These are phyloP conservation scores for Cynara cardunculus DNA, from an alignment of 129 eudicot genomes.

Conservation along the genomic window DNA sequence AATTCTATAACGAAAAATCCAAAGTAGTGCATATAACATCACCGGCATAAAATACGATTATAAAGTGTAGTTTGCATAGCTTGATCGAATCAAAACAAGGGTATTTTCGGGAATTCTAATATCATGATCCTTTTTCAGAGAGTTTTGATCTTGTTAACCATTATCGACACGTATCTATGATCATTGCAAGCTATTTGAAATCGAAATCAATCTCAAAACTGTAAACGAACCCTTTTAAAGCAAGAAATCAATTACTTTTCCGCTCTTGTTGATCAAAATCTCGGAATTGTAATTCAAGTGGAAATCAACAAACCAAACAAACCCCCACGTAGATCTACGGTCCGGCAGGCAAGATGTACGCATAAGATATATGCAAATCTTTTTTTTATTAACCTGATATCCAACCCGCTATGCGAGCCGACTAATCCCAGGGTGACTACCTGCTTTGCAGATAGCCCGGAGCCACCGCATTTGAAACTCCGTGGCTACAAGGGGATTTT, in stretches of 20 bases:
- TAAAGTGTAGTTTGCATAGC: neutral
- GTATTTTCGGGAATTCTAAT: conserved; percentile 1
- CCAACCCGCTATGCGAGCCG: too few relatives aligned
- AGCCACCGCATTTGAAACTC: too few relatives aligned
- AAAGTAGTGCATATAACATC: neutral
- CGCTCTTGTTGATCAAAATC: neutral
- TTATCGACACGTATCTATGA: conserved; percentile 3
- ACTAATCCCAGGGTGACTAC: too few relatives aligned
- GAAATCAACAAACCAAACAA: conserved; percentile 1
- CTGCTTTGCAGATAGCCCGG: too few relatives aligned
- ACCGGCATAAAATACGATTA: neutral
- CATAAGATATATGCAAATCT: neutral
- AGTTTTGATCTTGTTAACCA: neutral
- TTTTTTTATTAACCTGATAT: too few relatives aligned
- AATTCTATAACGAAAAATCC: neutral
- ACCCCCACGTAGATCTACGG: neutral
- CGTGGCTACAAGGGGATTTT: too few relatives aligned
- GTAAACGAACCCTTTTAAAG: neutral
- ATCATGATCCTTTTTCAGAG: neutral
- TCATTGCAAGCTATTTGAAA: conserved; percentile 1
- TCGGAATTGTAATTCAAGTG: neutral
- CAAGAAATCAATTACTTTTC: conserved; percentile 3
- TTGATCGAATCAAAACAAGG: neutral
- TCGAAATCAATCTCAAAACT: conserved; percentile 5
- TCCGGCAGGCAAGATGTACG: neutral